Base-by-base conservation (phyloP, 2,329 filamentous ascomycete species). In the Clonostachys chloroleuca region DNA sequence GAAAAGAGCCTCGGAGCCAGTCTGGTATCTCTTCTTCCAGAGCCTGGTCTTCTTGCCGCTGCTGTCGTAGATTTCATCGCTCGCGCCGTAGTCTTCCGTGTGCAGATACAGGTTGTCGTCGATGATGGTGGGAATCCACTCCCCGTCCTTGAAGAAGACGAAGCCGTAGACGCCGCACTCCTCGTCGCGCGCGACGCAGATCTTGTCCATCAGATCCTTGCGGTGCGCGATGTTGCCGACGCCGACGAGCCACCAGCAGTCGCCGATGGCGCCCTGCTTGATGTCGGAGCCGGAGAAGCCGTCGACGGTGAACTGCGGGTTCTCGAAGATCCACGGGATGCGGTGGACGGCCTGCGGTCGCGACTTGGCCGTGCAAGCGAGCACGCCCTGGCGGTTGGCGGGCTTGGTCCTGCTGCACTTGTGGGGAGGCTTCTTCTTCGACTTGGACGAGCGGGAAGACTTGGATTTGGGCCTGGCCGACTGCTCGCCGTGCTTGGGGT, bases 161-260 rank as follows among this genome's bases (percentile, higher is more conserved):
- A 89, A 88, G 4, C 85, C 85, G 54, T 89, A 89, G 2, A 88
- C 84, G 7, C 85, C 86, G 41, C 68, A 87, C 69, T 59, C 78
- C 68, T 88, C 83, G 52, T 89, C 78, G 6, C 78, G 74, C 7
- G 76, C 80, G 37, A 89, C 81, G 52, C 86, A 89, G 8, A 89
- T 73, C 48, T 74, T 77, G 47, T 85, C 75, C 56, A 89, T 84
- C 34, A 89, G 61, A 3, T 77, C 80, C 45, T 75, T 68, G 53
- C 83, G 81, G 53, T 86, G 86, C 12, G 80, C 82, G 54, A 89
- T 77, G 0, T 84, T 86, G 18, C 81, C 83, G 13, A 89, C 65
- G 1, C 83, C 84, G 5, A 86, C 84, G 59, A 89, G 73, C 61
- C 87, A 81, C 84, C 86, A 89, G 64, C 86, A 89, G 59, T 89